These are phyloP conservation scores for Ceratobasidium sp. DNA, from an alignment of 1,284 basidiomycete species.

Conservation along the genomic window DNA sequence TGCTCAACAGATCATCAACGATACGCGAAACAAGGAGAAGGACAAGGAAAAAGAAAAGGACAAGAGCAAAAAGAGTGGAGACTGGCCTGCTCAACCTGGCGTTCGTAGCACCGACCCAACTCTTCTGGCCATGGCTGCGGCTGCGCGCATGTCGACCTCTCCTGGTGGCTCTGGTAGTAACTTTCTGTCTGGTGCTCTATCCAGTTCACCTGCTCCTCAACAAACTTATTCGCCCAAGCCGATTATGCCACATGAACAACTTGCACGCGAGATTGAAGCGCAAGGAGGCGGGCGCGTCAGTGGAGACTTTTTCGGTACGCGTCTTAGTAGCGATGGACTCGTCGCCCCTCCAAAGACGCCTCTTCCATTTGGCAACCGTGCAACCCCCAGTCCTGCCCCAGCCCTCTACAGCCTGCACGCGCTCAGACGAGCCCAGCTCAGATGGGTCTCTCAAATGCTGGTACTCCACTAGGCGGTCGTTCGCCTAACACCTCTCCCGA, in stretches of 20 bases:
- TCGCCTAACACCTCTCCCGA: conserved; percentile 36
- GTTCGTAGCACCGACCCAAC: conserved; percentile 58
- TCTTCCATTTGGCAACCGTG: conserved; percentile 35
- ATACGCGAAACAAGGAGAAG: conserved; percentile 71
- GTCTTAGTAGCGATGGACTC: conserved; percentile 19
- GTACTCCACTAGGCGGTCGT: conserved; percentile 20
- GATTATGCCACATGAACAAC: conserved; percentile 45
- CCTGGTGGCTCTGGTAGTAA: conserved; percentile 49
- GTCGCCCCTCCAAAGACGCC: conserved; percentile 45
- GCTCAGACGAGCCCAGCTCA: conserved; percentile 34
- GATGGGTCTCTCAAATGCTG: conserved; percentile 27
- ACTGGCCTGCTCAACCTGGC: conserved; percentile 54
- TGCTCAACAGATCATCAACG: conserved; percentile 76
- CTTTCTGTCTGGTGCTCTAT: conserved; percentile 48
- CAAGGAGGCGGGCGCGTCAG: conserved; percentile 28
- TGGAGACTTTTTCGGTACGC: conserved; percentile 28
- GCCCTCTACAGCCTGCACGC: conserved; percentile 36
- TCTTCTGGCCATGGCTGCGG: conserved; percentile 49
- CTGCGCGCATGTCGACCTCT: conserved; percentile 52
- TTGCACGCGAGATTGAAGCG: conserved; percentile 37
- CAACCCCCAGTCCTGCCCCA: conserved; percentile 33
- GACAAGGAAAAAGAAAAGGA: conserved; percentile 55
- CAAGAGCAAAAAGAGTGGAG: conserved; percentile 50
- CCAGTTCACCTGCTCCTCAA: conserved; percentile 55
- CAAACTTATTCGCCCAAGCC: conserved; percentile 65